Evolutionary conservation across 2,329 filamentous ascomycete genomes (phyloP).

Genomic region (Waltergamsia citrina): DNA sequence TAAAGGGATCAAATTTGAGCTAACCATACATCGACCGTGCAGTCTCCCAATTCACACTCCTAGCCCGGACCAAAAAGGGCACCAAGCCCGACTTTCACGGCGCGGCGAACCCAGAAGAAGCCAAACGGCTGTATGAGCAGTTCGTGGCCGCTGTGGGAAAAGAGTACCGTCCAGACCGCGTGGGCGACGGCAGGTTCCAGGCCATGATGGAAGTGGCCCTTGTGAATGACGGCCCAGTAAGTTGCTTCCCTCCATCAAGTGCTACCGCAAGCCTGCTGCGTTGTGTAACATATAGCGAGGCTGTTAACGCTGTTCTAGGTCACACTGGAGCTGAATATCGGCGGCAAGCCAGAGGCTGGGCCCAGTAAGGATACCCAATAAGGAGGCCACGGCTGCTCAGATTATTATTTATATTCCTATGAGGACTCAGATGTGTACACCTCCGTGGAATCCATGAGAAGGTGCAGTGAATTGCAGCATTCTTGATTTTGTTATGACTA

Average conservation of each 20-base stretch:
- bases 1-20: not conserved
- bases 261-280: not conserved
- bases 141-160: constrained; percentile 71
- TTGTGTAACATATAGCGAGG: not conserved
- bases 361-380: no score
- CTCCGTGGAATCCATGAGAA: no score
- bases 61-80: constrained; percentile 90
- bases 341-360: constrained; percentile 1
- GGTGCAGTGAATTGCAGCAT: no score
- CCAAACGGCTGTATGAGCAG: constrained; percentile 70
- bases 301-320: constrained; percentile 4
- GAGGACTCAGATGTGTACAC: no score
- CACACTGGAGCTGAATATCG: constrained; percentile 7
- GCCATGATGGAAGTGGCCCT: constrained; percentile 98
- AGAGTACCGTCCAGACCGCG: constrained; percentile 61
- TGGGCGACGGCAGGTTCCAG: constrained; percentile 94
- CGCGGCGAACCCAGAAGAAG: constrained; percentile 69
- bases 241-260: constrained; percentile 8
- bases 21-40: constrained; percentile 7
- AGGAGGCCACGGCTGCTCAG: no score
- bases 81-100: constrained; percentile 93
- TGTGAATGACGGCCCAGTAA: constrained; percentile 72
- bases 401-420: no score
- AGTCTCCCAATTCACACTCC: constrained; percentile 96
- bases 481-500: no score